Conservation (phyloP, 2,329 filamentous ascomycete genomes). For the Aspergillus sp. region DNA sequence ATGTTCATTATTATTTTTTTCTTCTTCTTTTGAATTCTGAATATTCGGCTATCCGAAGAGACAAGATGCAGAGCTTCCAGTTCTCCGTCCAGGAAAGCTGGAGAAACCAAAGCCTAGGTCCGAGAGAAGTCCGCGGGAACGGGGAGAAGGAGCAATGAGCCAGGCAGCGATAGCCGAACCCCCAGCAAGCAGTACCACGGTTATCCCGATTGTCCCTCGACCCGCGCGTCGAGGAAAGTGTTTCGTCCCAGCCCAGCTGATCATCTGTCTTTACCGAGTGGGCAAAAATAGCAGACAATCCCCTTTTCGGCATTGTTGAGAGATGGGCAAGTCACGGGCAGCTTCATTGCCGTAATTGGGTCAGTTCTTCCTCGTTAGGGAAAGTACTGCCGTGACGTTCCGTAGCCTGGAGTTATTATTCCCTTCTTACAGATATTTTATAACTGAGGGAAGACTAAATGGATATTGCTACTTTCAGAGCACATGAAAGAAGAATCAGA, state of each 20-base stretch:
- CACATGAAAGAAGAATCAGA: too few relatives aligned
- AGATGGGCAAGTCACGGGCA: neutral
- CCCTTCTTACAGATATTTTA: neutral
- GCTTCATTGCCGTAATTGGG: neutral
- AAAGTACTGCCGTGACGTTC: neutral
- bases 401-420: neutral
- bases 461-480: neutral
- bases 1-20: neutral
- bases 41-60: neutral
- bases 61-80: neutral
- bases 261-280: neutral
- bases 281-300: too few relatives aligned
- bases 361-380: neutral
- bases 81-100: neutral
- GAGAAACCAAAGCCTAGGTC: neutral
- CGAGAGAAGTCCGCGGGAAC: neutral
- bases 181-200: neutral
- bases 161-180: neutral
- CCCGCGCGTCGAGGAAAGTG: neutral
- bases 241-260: neutral
- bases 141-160: neutral
- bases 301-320: neutral
- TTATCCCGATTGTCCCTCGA: neutral
- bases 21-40: neutral
- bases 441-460: too few relatives aligned